Conservation (phyloP, 2,329 filamentous ascomycete species). For the Coniochaeta prunicola region DNA sequence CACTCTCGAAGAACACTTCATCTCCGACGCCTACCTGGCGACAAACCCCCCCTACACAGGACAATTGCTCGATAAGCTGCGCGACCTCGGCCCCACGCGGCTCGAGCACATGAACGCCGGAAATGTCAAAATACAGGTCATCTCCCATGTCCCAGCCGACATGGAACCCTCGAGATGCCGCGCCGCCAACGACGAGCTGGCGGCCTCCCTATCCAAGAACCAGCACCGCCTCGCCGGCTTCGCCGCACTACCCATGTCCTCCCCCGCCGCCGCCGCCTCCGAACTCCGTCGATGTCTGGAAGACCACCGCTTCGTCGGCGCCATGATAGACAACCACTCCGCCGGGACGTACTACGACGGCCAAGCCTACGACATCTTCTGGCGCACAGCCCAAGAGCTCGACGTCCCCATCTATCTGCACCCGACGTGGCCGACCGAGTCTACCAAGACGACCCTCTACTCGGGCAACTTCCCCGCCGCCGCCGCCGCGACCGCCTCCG, state of each 20-base stretch:
- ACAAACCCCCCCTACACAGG: not conserved
- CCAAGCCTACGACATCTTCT: slow-evolving; percentile 30
- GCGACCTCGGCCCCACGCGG: slow-evolving; percentile 8
- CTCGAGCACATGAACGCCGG: slow-evolving; percentile 13
- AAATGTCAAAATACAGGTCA: slow-evolving; percentile 9
- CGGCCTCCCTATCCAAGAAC: slow-evolving; percentile 2
- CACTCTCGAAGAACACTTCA: slow-evolving; percentile 31
- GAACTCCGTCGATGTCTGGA: slow-evolving; percentile 30
- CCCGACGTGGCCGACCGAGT: slow-evolving; percentile 23
- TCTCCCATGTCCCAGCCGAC: slow-evolving; percentile 13
- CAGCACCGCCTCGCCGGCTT: slow-evolving; percentile 14
- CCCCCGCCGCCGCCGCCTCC: slow-evolving; percentile 27
- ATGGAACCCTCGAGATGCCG: slow-evolving; percentile 3
- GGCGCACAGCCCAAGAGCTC: slow-evolving; percentile 23
- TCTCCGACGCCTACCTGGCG: slow-evolving; percentile 9
- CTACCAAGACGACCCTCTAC: slow-evolving; percentile 15
- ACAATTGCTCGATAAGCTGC: slow-evolving; percentile 4
- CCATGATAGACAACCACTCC: slow-evolving; percentile 33
- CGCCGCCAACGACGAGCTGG: slow-evolving; percentile 11
- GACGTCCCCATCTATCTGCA: slow-evolving; percentile 33
- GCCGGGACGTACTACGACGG: slow-evolving; percentile 32
- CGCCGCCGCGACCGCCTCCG: slow-evolving; percentile 10
- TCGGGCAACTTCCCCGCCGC: slow-evolving; percentile 18
- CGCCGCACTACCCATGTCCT: slow-evolving; percentile 19
- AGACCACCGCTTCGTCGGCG: slow-evolving; percentile 34